phyloP scores from a whole-genome alignment of 495 filamentous ascomycete genomes.

The Chaetomium fimeti region DNA sequence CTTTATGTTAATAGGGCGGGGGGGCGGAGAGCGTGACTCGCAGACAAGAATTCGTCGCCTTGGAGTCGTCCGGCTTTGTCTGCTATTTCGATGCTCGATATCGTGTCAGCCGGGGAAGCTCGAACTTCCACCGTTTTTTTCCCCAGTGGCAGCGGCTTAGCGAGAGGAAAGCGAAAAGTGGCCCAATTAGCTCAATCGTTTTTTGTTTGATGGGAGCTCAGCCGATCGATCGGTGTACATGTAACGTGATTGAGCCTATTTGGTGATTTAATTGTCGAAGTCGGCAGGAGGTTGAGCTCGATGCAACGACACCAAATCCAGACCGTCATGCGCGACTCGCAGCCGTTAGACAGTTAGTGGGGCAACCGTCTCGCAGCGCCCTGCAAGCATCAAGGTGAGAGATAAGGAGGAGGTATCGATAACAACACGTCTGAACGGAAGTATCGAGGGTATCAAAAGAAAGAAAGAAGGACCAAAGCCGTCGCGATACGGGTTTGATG shows the following conservation, averaged over 20 bases:
- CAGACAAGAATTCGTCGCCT: not conserved
- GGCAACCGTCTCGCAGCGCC: not conserved
- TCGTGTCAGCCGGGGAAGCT: not conserved
- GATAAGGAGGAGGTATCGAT: not conserved
- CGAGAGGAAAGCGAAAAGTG: not conserved
- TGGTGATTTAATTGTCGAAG: not conserved
- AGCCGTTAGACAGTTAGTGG: conserved; percentile 6
- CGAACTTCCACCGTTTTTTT: not conserved
- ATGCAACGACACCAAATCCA: not conserved
- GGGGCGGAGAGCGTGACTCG: not conserved
- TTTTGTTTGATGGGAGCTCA: not conserved
- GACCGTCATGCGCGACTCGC: not conserved
- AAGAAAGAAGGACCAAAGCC: not conserved
- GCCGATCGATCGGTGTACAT: not conserved
- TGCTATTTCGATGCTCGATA: not conserved
- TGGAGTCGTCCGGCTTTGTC: not conserved
- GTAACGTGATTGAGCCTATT: not conserved
- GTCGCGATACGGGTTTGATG: not conserved
- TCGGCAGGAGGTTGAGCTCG: not conserved
- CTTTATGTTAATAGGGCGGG: not conserved
- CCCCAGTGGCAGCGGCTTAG: not conserved
- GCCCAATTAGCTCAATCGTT: not conserved
- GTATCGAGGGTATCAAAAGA: not conserved
- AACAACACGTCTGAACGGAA: not conserved
- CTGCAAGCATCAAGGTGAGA: not conserved